These are phyloP conservation scores for Nasturtium officinale DNA, from an alignment of 345 rosid species.

Conservation along the genomic window DNA sequence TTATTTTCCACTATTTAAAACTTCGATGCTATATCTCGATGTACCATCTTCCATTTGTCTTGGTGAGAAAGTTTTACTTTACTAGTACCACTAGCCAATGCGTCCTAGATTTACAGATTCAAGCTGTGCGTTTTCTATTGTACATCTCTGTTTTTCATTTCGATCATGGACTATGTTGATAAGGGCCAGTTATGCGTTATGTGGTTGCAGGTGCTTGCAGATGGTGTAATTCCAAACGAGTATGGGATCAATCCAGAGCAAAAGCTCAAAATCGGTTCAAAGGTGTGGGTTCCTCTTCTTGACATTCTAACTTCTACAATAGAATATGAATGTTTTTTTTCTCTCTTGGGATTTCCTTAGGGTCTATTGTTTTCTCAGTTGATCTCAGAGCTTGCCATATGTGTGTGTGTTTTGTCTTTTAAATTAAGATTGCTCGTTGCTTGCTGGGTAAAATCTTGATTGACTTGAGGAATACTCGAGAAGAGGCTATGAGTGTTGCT, in stretches of 20 bases:
- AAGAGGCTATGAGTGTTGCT: slow-evolving; percentile 94
- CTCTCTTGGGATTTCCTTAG: neutral
- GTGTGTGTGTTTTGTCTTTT: neutral
- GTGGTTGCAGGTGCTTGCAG: slow-evolving; percentile 85
- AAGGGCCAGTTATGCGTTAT: slow-evolving; percentile 31
- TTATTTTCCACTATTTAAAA: slow-evolving; percentile 18
- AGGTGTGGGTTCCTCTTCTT: slow-evolving; percentile 59
- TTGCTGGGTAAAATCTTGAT: slow-evolving; percentile 94
- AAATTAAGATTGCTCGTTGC: slow-evolving; percentile 80
- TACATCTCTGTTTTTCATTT: slow-evolving; percentile 19
- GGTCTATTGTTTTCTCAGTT: slow-evolving; percentile 1
- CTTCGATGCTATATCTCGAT: neutral
- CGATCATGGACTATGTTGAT: slow-evolving; percentile 11
- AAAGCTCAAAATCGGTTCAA: slow-evolving; percentile 93
- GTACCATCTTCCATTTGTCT: slow-evolving; percentile 1
- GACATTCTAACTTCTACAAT: slow-evolving; percentile 10
- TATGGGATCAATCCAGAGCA: slow-evolving; percentile 97
- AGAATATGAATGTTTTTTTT: slow-evolving; percentile 1
- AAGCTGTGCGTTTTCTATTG: neutral
- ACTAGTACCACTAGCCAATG: neutral
- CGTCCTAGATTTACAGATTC: slow-evolving; percentile 6
- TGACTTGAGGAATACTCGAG: slow-evolving; percentile 94
- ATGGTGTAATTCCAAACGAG: slow-evolving; percentile 98
- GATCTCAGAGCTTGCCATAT: slow-evolving; percentile 6
- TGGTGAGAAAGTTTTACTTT: neutral